Evolutionary conservation across 2,329 filamentous ascomycete species (phyloP), one percentile per base, ranked within the genome.

Genomic region (Lachnellula subtilissima): DNA sequence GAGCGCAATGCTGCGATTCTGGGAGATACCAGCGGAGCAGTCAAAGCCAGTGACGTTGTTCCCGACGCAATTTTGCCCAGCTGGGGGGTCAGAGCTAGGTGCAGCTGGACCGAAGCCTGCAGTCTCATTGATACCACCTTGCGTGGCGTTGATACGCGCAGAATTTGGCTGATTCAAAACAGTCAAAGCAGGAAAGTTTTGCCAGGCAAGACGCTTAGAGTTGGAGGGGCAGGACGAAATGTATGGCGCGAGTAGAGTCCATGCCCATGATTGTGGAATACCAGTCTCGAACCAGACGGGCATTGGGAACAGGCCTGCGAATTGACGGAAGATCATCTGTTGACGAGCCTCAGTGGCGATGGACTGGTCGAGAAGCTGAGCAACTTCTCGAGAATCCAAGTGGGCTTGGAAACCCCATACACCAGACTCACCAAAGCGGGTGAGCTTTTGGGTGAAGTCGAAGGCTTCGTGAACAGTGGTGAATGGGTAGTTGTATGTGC

Each of bases 401-500:
- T 94, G 89, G 50, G 84, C 80, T 60, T 92, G 76, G 75, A 93
- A 94, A 0, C 89, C 89, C 74, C 89, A 91, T 1, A 92, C 88
- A 48, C 89, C 87, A 11, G 86, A 81, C 70, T 94, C 89, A 49
- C 89, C 89, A 72, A 82, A 91, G 36, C 88, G 85, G 1, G 90
- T 94, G n/a, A 94, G 74, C 72, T 91, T 91, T 73, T 93, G 88
- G 71, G 83, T 86, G 74, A 94, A 94, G 75, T 94, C 89, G 65
- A 94, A 77, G 67, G 84, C 93, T 71, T 94, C 89, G 53, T 78
- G 81, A 0, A 93, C 84, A 35, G 83, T 91, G 54, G 75, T 82
- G 68, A 84, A 89, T 1, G 89, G 89, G 69, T 94, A 94, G 74
- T 91, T 84, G 76, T 95, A 95, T 0, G 80, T 85, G 75, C 89